phyloP scores from a whole-genome alignment of 345 rosid species.

The Orychophragmus violaceus region DNA sequence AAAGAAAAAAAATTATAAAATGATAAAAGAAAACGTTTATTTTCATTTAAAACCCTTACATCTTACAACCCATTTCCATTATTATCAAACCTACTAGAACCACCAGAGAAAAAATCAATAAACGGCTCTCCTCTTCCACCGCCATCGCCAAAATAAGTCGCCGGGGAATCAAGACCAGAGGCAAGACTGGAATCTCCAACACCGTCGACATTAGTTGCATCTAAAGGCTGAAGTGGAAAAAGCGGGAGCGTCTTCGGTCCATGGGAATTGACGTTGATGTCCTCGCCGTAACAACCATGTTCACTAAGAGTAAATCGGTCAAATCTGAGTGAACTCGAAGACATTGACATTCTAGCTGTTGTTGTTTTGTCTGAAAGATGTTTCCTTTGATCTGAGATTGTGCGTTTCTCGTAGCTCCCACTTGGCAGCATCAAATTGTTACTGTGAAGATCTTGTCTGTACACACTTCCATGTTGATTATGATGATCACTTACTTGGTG shows the following conservation, averaged over 20 bases:
- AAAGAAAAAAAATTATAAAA: no score
- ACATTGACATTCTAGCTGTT: constrained; percentile 9
- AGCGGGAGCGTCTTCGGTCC: constrained; percentile 25
- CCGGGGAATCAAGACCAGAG: constrained; percentile 5
- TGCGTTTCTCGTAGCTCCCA: constrained; percentile 17
- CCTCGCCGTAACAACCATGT: constrained; percentile 4
- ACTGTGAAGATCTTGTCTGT: constrained; percentile 2
- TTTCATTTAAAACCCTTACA: no score
- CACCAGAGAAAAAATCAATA: constrained; percentile 30
- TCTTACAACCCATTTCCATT: constrained; percentile 7
- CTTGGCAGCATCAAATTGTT: constrained; percentile 12
- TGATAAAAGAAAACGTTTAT: background rate
- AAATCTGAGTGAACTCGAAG: constrained; percentile 20
- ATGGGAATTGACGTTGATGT: constrained; percentile 7
- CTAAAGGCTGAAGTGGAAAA: constrained; percentile 29
- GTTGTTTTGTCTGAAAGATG: constrained; percentile 20
- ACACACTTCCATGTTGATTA: constrained; percentile 1
- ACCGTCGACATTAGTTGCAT: background rate
- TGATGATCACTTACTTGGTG: constrained; percentile 17
- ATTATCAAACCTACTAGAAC: background rate
- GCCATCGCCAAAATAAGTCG: background rate
- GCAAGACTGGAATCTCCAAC: constrained; percentile 4
- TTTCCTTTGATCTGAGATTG: constrained; percentile 9
- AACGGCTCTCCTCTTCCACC: constrained; percentile 21
- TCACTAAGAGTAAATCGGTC: constrained; percentile 22